These are phyloP conservation scores for Phytophthora meadii DNA, from an alignment of 352 stramenopile species.

Conservation along the genomic window DNA sequence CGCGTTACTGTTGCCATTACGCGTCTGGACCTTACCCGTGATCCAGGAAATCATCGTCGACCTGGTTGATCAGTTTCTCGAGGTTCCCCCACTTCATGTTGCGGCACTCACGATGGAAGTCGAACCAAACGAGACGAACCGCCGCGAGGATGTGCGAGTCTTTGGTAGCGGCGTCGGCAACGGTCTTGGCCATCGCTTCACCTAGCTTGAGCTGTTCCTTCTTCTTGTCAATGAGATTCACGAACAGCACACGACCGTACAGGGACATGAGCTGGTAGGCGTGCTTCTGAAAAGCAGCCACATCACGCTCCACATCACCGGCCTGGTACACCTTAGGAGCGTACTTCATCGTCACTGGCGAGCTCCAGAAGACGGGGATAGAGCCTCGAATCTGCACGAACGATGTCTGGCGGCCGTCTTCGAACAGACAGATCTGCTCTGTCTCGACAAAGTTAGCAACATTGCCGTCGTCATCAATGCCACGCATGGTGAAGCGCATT, in stretches of 20 bases:
- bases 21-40: slow-evolving; percentile 51
- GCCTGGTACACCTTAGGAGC: slow-evolving; percentile 87
- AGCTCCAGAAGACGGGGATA: slow-evolving; percentile 95
- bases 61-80: slow-evolving; percentile 87
- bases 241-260: slow-evolving; percentile 85
- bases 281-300: slow-evolving; percentile 63
- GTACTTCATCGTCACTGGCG: slow-evolving; percentile 93
- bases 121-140: slow-evolving; percentile 93
- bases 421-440: slow-evolving; percentile 92
- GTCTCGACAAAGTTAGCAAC: slow-evolving; percentile 97
- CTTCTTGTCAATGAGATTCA: slow-evolving; percentile 97
- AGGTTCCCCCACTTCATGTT: slow-evolving; percentile 94
- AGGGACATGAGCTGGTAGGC: slow-evolving; percentile 68
- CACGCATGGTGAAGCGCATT: slow-evolving; percentile 93
- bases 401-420: slow-evolving; percentile 59
- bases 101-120: slow-evolving; percentile 97
- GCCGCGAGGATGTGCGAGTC: slow-evolving; percentile 73
- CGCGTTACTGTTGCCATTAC: background rate
- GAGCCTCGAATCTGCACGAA: slow-evolving; percentile 93
- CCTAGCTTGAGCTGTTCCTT: slow-evolving; percentile 94
- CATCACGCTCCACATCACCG: slow-evolving; percentile 48
- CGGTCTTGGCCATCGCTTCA: slow-evolving; percentile 87
- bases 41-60: slow-evolving; percentile 86
- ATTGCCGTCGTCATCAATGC: slow-evolving; percentile 90
- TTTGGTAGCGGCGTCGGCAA: slow-evolving; percentile 52